Percentiles rank a stretch among this genome's conserved stretches.
Conservation (phyloP, 352 stramenopile genomes). For the Thalassiosira ordinaria region DNA sequence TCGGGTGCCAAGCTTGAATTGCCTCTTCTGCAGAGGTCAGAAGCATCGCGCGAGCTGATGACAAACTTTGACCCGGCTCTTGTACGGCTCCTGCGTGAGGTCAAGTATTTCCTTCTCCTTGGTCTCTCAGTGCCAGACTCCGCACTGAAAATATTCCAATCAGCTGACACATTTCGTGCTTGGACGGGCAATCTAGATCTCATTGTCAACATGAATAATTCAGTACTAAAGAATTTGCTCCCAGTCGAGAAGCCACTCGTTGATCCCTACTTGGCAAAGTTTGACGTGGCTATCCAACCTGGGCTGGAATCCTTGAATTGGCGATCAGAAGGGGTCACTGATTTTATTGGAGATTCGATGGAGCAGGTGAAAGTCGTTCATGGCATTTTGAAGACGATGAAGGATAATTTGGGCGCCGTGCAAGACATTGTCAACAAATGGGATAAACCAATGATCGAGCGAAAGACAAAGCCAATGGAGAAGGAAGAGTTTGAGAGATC, state of each 20-base stretch:
- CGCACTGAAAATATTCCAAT: slow-evolving; percentile 94
- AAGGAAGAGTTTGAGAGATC: slow-evolving; percentile 95
- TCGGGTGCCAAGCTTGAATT: slow-evolving; percentile 95
- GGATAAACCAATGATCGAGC: slow-evolving; percentile 93
- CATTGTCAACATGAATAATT: slow-evolving; percentile 98
- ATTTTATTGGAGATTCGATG: slow-evolving; percentile 95
- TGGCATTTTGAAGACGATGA: slow-evolving; percentile 89
- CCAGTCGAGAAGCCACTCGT: slow-evolving; percentile 96
- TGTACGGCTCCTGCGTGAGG: slow-evolving; percentile 95
- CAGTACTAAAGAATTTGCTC: slow-evolving; percentile 94
- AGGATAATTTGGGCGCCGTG: slow-evolving; percentile 95
- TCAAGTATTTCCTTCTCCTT: slow-evolving; percentile 97
- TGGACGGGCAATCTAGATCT: slow-evolving; percentile 96
- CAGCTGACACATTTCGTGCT: slow-evolving; percentile 93
- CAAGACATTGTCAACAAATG: slow-evolving; percentile 92
- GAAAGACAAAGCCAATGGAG: slow-evolving; percentile 94
- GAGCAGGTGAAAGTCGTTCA: slow-evolving; percentile 92
- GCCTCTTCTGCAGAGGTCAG: slow-evolving; percentile 90
- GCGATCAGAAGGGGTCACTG: slow-evolving; percentile 91
- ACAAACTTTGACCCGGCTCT: slow-evolving; percentile 98
- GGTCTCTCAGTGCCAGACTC: slow-evolving; percentile 94
- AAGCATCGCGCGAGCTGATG: slow-evolving; percentile 90
- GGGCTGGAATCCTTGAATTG: slow-evolving; percentile 96
- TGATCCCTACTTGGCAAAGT: slow-evolving; percentile 94
- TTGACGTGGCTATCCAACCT: slow-evolving; percentile 92